Evolutionary conservation across 1,284 basidiomycete species (phyloP), one percentile per base, ranked within the genome.

Genomic region (Rhodofomes roseus): DNA sequence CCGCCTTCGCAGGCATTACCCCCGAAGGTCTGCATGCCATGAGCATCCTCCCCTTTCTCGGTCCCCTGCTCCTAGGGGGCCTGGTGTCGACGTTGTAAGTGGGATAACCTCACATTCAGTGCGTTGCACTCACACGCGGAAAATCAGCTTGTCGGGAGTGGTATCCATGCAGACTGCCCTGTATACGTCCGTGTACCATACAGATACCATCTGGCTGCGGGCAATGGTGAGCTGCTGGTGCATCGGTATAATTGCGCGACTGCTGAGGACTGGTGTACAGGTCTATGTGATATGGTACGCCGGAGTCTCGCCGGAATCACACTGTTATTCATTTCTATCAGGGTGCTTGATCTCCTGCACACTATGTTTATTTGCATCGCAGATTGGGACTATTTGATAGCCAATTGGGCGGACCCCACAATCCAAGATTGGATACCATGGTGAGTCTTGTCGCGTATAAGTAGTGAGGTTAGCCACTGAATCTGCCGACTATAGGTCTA

Each of bases 371-470:
- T 74, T n/a, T 71, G 69, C 62, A 60, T 66, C 2, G 63, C 71
- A n/a, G 65, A 76, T 44, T 78, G 76, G 76, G 52, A 64, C 8
- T 78, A 75, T 56, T 57, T 75, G n/a, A 71, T 77, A 36, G 55
- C 56, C 2, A 51, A 71, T 52, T 73, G 71, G 53, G 71, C 70
- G 2, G 57, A 69, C 43, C 9, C 8, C 8, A 43, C 41, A 6
- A 58, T 63, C 14, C 59, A 66, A 7, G 66, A 71, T 16, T 50
- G 58, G 31, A 74, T 76, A 55, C 70, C 70, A 44, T 62, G 64
- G 74, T 75, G 54, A 64, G 61, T 68, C 5, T 22, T 9, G 8
- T 44, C 55, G 56, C 60, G 56, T 56, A 54, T 57, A 61, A 31
- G 58, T 61, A 18, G n/a, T 55, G 53, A 34, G 59, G 8, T 64